Conservation (phyloP, 1,139 yeast genomes). For the Kluyveromyces sp. region DNA sequence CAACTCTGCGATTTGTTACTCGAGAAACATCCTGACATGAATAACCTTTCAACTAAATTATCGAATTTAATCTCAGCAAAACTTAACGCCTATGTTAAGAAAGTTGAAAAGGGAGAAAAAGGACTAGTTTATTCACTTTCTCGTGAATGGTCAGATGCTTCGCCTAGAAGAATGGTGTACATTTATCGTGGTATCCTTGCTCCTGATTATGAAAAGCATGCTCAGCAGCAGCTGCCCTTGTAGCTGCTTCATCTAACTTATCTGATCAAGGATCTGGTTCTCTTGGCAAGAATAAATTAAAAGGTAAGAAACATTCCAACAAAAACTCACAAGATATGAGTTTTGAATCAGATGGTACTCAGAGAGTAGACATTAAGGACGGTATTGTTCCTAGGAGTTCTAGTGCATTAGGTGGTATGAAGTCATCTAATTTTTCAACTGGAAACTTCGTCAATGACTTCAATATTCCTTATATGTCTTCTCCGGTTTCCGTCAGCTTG, state of each 20-base stretch:
- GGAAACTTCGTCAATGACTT: constrained; percentile 18
- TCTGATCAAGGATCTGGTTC: neutral
- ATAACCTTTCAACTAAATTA: constrained; percentile 68
- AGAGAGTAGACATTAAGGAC: neutral
- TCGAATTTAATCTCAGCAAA: constrained; percentile 76
- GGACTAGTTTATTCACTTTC: constrained; percentile 64
- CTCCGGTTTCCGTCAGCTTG: constrained; percentile 70
- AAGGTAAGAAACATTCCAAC: constrained; percentile 1
- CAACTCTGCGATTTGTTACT: constrained; percentile 70
- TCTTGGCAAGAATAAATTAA: constrained; percentile 1
- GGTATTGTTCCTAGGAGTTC: neutral
- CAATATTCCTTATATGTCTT: constrained; percentile 58
- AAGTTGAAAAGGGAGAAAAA: constrained; percentile 72
- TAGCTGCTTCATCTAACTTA: neutral
- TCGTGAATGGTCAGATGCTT: constrained; percentile 84
- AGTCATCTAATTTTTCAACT: constrained; percentile 6
- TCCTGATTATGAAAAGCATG: constrained; percentile 63
- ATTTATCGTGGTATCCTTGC: constrained; percentile 73
- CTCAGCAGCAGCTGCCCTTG: constrained; percentile 41
- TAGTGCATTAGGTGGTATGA: constrained; percentile 3
- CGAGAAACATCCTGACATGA: constrained; percentile 74
- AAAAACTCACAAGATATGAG: neutral
- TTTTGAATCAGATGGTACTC: neutral
- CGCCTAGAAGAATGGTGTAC: constrained; percentile 82
- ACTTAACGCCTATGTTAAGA: constrained; percentile 72